A percentile compares a stretch with the other conserved stretches of the same genome.
These are phyloP conservation scores for Plasmodium adleri DNA, from an alignment of 169 alveolate genomes.

Conservation along the genomic window DNA sequence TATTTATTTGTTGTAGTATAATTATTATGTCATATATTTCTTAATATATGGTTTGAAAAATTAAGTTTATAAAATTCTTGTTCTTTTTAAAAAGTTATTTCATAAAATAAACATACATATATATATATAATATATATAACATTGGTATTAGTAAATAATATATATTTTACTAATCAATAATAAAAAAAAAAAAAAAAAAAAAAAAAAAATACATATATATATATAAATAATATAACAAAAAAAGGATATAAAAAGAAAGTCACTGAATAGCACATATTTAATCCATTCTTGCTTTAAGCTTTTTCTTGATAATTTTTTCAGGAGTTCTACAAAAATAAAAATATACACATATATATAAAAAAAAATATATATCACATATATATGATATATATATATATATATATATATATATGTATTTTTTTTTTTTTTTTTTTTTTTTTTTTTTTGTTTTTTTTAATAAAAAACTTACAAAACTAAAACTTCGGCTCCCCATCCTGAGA, in stretches of 20 bases:
- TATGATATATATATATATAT: not conserved
- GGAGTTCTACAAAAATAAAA: constrained; percentile 84
- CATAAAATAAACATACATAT: too few species aligned
- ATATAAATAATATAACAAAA: not conserved
- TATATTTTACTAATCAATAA: not conserved
- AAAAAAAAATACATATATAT: constrained; percentile 13
- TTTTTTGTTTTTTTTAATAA: too few species aligned
- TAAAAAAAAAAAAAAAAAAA: not conserved
- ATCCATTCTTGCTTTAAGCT: constrained; percentile 92
- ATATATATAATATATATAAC: too few species aligned
- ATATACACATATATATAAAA: not conserved
- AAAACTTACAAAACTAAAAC: constrained; percentile 89
- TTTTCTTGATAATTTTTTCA: constrained; percentile 86
- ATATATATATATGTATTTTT: not conserved
- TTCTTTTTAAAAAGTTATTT: too few species aligned
- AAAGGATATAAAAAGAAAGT: not conserved
- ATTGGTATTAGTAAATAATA: not conserved
- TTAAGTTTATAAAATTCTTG: too few species aligned
- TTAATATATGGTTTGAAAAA: too few species aligned
- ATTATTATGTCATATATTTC: too few species aligned
- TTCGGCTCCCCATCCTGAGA: constrained; percentile 98
- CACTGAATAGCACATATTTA: constrained; percentile 36
- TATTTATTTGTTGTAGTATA: too few species aligned
- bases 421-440: too few species aligned
- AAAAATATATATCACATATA: too few species aligned